Evolutionary conservation across 2,329 filamentous ascomycete genomes (phyloP).

Genomic region (Clonostachys rhizophaga): DNA sequence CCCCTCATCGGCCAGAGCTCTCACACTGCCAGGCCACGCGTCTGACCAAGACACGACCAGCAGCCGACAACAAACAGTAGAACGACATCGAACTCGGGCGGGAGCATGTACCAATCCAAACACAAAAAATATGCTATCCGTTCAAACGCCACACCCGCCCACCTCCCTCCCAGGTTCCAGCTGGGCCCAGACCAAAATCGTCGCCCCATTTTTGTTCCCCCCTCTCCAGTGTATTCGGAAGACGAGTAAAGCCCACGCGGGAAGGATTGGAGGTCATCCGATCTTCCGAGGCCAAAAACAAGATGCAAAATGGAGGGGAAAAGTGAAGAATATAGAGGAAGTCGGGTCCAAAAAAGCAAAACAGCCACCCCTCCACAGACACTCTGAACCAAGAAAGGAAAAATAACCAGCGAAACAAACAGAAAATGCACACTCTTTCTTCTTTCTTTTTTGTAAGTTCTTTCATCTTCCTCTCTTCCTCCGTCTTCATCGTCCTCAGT

Average conservation of each 20-base stretch:
- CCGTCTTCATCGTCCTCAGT: constrained; percentile 5
- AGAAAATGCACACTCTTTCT: constrained; percentile 1
- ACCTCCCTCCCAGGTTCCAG: not conserved
- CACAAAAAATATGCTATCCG: too few species aligned
- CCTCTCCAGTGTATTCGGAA: too few species aligned
- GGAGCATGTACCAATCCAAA: too few species aligned
- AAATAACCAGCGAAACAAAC: not conserved
- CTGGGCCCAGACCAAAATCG: constrained; percentile 8
- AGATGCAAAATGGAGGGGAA: not conserved
- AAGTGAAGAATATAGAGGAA: not conserved
- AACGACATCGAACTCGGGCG: too few species aligned
- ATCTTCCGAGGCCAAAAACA: not conserved
- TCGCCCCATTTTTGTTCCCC: constrained; percentile 11
- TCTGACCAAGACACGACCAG: too few species aligned
- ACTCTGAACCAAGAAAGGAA: not conserved
- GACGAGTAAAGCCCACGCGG: too few species aligned
- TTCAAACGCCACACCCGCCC: too few species aligned
- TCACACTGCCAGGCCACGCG: too few species aligned
- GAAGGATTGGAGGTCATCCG: too few species aligned
- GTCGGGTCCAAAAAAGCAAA: not conserved
- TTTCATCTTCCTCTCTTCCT: constrained; percentile 1
- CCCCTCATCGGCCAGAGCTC: too few species aligned
- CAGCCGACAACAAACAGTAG: too few species aligned
- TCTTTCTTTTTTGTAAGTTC: not conserved
- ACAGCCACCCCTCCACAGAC: not conserved